Percentiles rank a stretch among this genome's conserved stretches.
phyloP scores from a whole-genome alignment of 2,329 filamentous ascomycete species.

The Colletotrichum spaethianum region DNA sequence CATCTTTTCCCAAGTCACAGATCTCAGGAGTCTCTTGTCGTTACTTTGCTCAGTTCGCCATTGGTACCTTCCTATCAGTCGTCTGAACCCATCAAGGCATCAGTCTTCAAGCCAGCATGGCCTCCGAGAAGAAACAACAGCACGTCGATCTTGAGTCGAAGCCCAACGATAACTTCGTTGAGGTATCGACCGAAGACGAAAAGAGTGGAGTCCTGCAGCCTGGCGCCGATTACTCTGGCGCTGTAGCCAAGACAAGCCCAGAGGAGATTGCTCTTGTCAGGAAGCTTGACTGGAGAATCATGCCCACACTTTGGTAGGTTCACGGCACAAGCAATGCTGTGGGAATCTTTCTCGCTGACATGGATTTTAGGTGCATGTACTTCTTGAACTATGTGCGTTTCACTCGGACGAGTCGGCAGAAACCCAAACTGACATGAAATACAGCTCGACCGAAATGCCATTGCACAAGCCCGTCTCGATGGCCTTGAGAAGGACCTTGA shows the following conservation, averaged over 20 bases:
- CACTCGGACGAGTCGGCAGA: fast-evolving
- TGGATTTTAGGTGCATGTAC: constrained; percentile 50
- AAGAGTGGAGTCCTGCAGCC: constrained; percentile 45
- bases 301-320: constrained; percentile 54
- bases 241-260: constrained; percentile 50
- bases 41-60: neutral
- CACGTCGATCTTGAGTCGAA: constrained; percentile 44
- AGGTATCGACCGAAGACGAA: constrained; percentile 43
- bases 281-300: constrained; percentile 55
- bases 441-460: constrained; percentile 66
- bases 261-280: constrained; percentile 54
- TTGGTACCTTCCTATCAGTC: neutral
- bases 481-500: constrained; percentile 66
- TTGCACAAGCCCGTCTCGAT: constrained; percentile 69
- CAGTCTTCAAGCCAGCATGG: neutral
- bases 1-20: constrained; percentile 7
- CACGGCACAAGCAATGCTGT: fast-evolving
- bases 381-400: constrained; percentile 55
- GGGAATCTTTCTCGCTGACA: neutral
- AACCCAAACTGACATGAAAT: neutral
- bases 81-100: neutral
- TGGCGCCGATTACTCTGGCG: constrained; percentile 52
- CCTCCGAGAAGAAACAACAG: constrained; percentile 25
- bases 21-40: neutral
- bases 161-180: constrained; percentile 45